These are phyloP conservation scores for Piper longum DNA, from an alignment of 164 flowering plant genomes.

Conservation along the genomic window DNA sequence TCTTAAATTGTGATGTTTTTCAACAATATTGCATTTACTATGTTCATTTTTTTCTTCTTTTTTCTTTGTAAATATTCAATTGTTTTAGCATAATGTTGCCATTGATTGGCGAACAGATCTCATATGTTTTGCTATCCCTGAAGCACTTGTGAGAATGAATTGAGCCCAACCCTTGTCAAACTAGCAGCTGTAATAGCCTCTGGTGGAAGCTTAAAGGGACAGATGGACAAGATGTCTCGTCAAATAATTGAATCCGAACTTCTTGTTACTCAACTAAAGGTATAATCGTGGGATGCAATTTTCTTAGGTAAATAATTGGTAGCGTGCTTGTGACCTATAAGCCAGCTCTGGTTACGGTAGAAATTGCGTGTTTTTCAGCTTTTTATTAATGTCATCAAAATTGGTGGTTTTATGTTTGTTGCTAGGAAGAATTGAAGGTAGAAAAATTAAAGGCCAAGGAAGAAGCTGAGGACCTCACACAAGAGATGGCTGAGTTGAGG, in stretches of 20 bases:
- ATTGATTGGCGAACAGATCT: slow-evolving; percentile 1
- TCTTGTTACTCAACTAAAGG: slow-evolving; percentile 63
- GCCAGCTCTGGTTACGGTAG: not conserved
- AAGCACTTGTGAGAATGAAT: slow-evolving; percentile 28
- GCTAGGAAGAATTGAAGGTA: slow-evolving; percentile 55
- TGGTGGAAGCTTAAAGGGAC: slow-evolving; percentile 21
- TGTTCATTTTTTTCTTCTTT: too few species aligned
- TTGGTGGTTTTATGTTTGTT: not conserved
- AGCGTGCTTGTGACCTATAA: not conserved
- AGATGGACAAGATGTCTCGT: slow-evolving; percentile 31
- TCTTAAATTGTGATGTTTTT: too few species aligned
- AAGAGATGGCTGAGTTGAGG: slow-evolving; percentile 89
- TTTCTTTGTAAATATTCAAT: not conserved
- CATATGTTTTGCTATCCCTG: slow-evolving; percentile 12
- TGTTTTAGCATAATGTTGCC: not conserved
- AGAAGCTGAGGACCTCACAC: slow-evolving; percentile 72
- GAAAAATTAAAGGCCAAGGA: slow-evolving; percentile 72
- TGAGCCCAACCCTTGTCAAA: slow-evolving; percentile 32
- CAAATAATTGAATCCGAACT: slow-evolving; percentile 45
- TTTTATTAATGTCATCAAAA: not conserved
- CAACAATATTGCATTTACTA: too few species aligned
- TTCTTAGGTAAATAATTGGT: not conserved
- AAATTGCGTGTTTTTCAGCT: not conserved
- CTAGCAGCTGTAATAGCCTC: slow-evolving; percentile 18
- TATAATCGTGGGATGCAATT: slow-evolving; percentile 10